Evolutionary conservation across 306 rosid species (phyloP).

Genomic region (Urtica urens): DNA sequence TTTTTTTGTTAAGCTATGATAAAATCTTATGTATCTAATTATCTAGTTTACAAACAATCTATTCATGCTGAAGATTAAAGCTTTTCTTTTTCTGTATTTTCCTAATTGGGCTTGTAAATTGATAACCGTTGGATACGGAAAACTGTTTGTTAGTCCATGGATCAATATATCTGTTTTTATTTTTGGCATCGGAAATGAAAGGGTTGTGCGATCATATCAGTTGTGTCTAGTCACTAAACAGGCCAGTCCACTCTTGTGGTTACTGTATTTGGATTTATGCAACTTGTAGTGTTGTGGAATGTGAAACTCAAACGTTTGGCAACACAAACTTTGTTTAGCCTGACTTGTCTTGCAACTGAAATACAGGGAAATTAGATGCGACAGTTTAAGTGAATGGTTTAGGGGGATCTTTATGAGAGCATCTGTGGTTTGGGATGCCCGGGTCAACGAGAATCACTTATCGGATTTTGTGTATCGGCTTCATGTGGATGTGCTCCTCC

Average conservation of each 20-base stretch:
- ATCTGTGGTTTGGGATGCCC: constrained; percentile 17
- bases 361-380: constrained; percentile 18
- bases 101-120: not conserved
- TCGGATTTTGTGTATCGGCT: constrained; percentile 17
- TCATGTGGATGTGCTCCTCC: constrained; percentile 16
- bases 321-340: not conserved
- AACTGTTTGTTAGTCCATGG: constrained; percentile 1
- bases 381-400: constrained; percentile 47
- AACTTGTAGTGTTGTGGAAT: constrained; percentile 7
- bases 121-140: constrained; percentile 1
- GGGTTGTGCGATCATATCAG: not conserved
- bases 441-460: constrained; percentile 30
- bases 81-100: not conserved
- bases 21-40: no score
- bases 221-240: constrained; percentile 1
- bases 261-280: constrained; percentile 12
- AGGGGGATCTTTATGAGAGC: constrained; percentile 16
- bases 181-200: not conserved
- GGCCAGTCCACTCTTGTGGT: not conserved
- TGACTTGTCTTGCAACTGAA: constrained; percentile 24
- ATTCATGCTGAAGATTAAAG: not conserved
- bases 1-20: not conserved
- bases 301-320: constrained; percentile 2
- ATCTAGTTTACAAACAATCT: not conserved
- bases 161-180: not conserved